Base-by-base conservation (phyloP, 2,329 filamentous ascomycete genomes). In the Didymellaceae sp. region DNA sequence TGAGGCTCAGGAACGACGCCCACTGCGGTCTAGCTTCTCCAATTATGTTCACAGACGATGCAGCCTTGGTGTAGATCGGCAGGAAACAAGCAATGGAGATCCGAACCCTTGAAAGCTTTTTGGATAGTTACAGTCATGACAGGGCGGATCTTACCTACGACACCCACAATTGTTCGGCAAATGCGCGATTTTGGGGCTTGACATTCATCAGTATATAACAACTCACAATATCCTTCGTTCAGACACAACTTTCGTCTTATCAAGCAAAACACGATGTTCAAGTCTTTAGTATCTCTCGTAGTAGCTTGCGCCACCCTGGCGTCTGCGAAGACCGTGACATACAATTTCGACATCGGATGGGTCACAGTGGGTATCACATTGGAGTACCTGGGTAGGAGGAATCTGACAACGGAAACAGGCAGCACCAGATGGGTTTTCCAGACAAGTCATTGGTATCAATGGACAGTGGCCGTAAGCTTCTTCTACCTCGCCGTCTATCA, bases 381-480 rank as follows among this genome's bases (percentile, higher is more conserved):
- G 5, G 22, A 22, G 2, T 24, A 13, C 0, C n/a, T 6, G 16
- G 13, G 7, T n/a, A 34, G 1, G 11, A 28, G 1, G 11, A 31
- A 3, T 17, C 10, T n/a, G 16, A 14, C 42, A 9, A 48, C 11
- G 1, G 4, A 24, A 11, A n/a, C 18, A 48, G 45, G 38, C 48
- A 32, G 34, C 62, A 4, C 48, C 48, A 21, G 48, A 52, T 45
- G 48, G 48, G 11, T 58, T 45, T 30, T 40, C 47, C 5, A 74
- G 81, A 28, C 73, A 76, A 6, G 70, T 74, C 44, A 81, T 91
- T 41, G 82, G 86, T 31, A 87, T 90, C 73, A 90, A 92, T 66
- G 84, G 85, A 25, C 78, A 87, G 63, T 91, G 88, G 69, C 90
- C 90, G 0, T 60, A 45, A 45, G 55, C 37, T 17, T 20, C 17